phyloP scores from a whole-genome alignment of 169 alveolate species.

The Cryptosporidium bovis region DNA sequence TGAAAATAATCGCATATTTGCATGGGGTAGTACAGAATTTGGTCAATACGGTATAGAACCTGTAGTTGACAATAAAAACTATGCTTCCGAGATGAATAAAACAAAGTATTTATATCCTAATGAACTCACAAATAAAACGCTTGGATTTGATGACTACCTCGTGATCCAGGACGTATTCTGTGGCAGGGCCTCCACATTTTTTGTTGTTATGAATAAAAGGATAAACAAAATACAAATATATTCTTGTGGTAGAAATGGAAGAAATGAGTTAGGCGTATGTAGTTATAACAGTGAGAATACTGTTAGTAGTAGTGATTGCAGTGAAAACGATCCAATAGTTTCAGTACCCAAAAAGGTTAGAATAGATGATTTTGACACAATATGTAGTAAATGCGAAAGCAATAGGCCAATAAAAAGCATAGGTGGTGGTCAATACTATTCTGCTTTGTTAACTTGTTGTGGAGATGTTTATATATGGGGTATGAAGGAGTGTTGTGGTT shows the following conservation, averaged over 20 bases:
- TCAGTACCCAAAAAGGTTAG: conserved; percentile 27
- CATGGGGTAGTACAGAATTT: conserved; percentile 73
- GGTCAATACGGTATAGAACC: conserved; percentile 67
- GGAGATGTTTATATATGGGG: conserved; percentile 87
- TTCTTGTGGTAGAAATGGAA: conserved; percentile 88
- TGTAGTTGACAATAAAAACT: conserved; percentile 14
- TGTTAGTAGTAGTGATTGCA: not conserved
- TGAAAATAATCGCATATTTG: conserved; percentile 28
- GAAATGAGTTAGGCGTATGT: conserved; percentile 83
- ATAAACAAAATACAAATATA: conserved; percentile 77
- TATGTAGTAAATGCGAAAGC: conserved; percentile 59
- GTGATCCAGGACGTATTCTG: conserved; percentile 43
- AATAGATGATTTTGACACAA: conserved; percentile 12
- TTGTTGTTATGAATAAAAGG: conserved; percentile 77
- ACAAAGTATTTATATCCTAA: conserved; percentile 41
- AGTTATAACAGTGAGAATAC: not conserved
- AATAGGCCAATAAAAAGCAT: conserved; percentile 77
- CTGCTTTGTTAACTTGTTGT: conserved; percentile 81
- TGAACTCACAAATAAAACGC: conserved; percentile 11
- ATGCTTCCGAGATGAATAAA: not conserved
- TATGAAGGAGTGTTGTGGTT: conserved; percentile 78
- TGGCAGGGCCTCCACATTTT: conserved; percentile 85
- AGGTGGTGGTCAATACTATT: conserved; percentile 87
- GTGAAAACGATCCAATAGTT: conserved; percentile 15
- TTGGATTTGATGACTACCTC: not conserved